Evolutionary conservation across 2,329 filamentous ascomycete species (phyloP).

Genomic region (Gaeumannomyces tritici): DNA sequence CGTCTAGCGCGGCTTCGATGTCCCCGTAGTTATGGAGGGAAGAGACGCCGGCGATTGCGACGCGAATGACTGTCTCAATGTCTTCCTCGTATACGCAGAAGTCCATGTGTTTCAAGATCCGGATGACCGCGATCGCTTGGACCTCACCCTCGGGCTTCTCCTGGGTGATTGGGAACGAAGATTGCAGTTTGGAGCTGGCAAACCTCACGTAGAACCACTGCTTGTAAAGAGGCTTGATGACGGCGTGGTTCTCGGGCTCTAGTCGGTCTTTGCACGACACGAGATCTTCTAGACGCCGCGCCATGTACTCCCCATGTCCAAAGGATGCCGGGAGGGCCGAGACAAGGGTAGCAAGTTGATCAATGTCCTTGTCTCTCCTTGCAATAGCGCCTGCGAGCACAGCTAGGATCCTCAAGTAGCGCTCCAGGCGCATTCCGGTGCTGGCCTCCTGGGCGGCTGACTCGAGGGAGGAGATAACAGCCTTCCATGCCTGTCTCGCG

Average conservation of each 20-base stretch:
- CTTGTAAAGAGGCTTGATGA: constrained; percentile 29
- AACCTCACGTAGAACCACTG: constrained; percentile 40
- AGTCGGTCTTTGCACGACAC: constrained; percentile 29
- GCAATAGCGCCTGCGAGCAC: constrained; percentile 19
- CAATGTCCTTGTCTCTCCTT: constrained; percentile 23
- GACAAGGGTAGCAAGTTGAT: constrained; percentile 17
- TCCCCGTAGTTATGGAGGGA: constrained; percentile 31
- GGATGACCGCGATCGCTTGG: constrained; percentile 36
- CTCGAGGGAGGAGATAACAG: constrained; percentile 3
- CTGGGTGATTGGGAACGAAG: constrained; percentile 25
- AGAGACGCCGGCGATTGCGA: constrained; percentile 37
- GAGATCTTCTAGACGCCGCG: constrained; percentile 30
- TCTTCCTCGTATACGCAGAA: constrained; percentile 44
- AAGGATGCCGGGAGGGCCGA: constrained; percentile 21
- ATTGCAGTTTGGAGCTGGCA: constrained; percentile 32
- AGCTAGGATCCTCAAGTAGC: constrained; percentile 15
- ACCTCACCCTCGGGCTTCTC: constrained; percentile 19
- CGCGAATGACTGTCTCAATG: constrained; percentile 31
- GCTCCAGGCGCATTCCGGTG: neutral
- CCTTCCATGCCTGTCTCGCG: constrained; percentile 8
- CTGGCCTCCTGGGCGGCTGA: neutral
- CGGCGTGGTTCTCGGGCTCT: constrained; percentile 29
- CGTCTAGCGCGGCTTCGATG: constrained; percentile 34
- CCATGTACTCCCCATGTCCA: constrained; percentile 26
- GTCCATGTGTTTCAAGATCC: constrained; percentile 37